Evolutionary conservation across 2,329 filamentous ascomycete genomes (phyloP).

Genomic region (Sporothrix variecibatus): DNA sequence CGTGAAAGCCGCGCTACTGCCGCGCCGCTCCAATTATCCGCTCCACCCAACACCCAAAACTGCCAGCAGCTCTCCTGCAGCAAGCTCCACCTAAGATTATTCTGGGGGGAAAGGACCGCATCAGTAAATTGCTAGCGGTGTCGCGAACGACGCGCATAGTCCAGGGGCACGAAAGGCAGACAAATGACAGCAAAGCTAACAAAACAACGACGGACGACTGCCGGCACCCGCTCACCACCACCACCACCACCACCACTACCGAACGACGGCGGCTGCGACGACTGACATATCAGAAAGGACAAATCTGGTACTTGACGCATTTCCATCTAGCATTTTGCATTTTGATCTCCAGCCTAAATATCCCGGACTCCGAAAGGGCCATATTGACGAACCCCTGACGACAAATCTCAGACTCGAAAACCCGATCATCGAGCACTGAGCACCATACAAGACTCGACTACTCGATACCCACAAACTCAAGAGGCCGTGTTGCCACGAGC

Average conservation of each 20-base stretch:
- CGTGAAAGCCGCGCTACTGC: constrained; percentile 7
- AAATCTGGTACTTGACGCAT: neutral
- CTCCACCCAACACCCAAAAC: neutral
- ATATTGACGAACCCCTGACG: constrained; percentile 1
- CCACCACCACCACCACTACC: neutral
- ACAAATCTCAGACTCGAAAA: neutral
- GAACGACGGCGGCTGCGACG: neutral
- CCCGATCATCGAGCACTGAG: neutral
- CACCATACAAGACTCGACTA: neutral
- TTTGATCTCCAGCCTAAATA: neutral
- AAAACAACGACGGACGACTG: constrained; percentile 18
- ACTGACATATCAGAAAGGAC: neutral
- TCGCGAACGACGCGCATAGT: constrained; percentile 28
- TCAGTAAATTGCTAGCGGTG: constrained; percentile 23
- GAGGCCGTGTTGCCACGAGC: constrained; percentile 47
- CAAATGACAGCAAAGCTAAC: constrained; percentile 2
- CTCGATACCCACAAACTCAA: neutral
- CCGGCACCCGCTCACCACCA: constrained; percentile 7
- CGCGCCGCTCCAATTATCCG: constrained; percentile 2
- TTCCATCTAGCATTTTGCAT: neutral
- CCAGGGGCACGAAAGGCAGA: constrained; percentile 16
- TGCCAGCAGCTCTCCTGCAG: constrained; percentile 7
- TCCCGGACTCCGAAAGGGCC: neutral
- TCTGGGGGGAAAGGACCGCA: constrained; percentile 6
- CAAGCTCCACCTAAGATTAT: constrained; percentile 9